phyloP scores from a whole-genome alignment of 2,329 filamentous ascomycete genomes.

The Celoporthe dispersa region DNA sequence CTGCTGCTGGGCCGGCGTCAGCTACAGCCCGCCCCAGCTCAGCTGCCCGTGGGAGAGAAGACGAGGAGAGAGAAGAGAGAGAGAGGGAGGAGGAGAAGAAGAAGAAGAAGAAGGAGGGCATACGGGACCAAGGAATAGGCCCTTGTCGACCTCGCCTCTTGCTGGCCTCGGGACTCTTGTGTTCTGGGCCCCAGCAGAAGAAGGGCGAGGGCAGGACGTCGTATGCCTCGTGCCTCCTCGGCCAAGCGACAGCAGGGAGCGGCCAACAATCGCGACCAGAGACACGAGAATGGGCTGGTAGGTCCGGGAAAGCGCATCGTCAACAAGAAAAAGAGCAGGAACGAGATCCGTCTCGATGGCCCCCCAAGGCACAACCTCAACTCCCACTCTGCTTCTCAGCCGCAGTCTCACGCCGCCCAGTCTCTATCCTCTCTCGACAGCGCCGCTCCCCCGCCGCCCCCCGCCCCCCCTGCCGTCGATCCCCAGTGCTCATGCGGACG shows the following conservation, averaged over 20 bases:
- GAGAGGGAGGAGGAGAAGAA: constrained; percentile 4
- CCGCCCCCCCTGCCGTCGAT: constrained; percentile 40
- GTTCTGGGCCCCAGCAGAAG: constrained; percentile 48
- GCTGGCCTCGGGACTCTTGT: constrained; percentile 48
- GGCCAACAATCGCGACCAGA: constrained; percentile 69
- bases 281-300: constrained; percentile 88
- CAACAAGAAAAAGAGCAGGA: constrained; percentile 51
- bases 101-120: constrained; percentile 6
- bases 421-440: constrained; percentile 30
- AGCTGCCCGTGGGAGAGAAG: background rate
- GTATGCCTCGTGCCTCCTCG: constrained; percentile 66
- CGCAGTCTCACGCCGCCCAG: constrained; percentile 29
- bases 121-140: constrained; percentile 12
- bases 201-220: constrained; percentile 42
- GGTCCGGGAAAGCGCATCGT: constrained; percentile 63
- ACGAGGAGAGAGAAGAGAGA: background rate
- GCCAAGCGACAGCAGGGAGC: constrained; percentile 66
- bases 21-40: constrained; percentile 8
- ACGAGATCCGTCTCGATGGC: constrained; percentile 44
- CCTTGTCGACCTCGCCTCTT: constrained; percentile 34
- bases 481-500: constrained; percentile 26
- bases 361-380: constrained; percentile 33
- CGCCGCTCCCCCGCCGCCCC: constrained; percentile 33
- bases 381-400: constrained; percentile 21
- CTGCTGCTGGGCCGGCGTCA: background rate